Base-by-base conservation (phyloP, 2,329 filamentous ascomycete genomes). In the Incumbomyces lentus region DNA sequence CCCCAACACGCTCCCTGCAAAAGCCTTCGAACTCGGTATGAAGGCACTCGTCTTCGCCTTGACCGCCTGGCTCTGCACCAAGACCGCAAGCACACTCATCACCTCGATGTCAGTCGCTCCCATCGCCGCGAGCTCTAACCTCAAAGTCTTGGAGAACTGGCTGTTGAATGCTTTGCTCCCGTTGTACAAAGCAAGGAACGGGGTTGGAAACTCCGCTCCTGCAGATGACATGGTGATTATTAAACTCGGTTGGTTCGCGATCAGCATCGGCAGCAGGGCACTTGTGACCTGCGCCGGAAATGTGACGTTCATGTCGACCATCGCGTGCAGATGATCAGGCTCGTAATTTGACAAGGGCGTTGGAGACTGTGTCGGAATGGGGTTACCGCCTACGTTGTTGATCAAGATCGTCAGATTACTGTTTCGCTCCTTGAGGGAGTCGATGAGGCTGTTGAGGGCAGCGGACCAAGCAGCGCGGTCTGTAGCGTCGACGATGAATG, bases 361-460 rank as follows among this genome's bases (percentile, higher is more conserved):
- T 47, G 64, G 72, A 2, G 40, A 14, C 53, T 52, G 12, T 35
- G 50, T 1, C 56, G 49, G 3, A 61, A 58, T 46, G 61, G 43
- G 11, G 51, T 45, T 59, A 10, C 71, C 71, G 16, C 76, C 75
- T 0, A 75, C 70, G 57, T 79, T 79, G 60, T 79, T 79, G 54
- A 80, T 59, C 18, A 80, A 61, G 2, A 79, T 60, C 1, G 70
- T 76, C 29, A 81, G 60, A 49, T 69, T 59, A 31, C 72, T 56
- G 41, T 61, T 63, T 1, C 61, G 51, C 11, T 36, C 17, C 3
- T 26, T 8, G 10, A 44, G 14, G 16, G 44, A 48, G 1, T 52
- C 42, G 22, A 65, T 50, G 7, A 60, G 55, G 7, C 50, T 39
- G 13, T 60, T 56, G 18, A 65, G 49, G 0, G 46, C 26, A 4